A percentile compares a stretch with the other conserved stretches of the same genome.
Conservation (phyloP, 306 rosid species). For the Gynostemma pentaphyllum region DNA sequence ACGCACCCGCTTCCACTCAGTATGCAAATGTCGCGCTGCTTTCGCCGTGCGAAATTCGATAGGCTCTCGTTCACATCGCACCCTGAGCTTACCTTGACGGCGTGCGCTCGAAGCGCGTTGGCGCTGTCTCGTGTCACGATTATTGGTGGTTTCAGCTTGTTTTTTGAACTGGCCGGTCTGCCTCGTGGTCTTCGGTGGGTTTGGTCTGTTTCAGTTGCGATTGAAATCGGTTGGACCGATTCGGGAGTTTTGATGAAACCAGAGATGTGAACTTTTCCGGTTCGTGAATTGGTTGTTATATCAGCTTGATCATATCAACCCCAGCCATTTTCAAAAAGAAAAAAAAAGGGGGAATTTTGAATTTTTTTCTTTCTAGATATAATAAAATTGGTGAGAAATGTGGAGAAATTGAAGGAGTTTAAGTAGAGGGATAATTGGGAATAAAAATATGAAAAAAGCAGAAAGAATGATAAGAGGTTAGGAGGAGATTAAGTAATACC, state of each 20-base stretch:
- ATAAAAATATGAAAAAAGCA: background rate
- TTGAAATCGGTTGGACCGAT: constrained; percentile 1
- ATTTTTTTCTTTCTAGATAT: background rate
- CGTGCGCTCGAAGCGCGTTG: constrained; percentile 82
- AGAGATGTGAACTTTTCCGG: background rate
- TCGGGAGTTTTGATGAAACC: background rate
- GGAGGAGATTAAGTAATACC: constrained; percentile 16
- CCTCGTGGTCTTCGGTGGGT: constrained; percentile 66
- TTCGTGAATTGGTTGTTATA: background rate
- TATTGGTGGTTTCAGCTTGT: constrained; percentile 90
- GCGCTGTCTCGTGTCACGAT: constrained; percentile 96
- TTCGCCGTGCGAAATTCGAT: constrained; percentile 63
- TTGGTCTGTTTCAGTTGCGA: constrained; percentile 20
- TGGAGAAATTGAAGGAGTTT: background rate
- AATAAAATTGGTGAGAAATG: background rate
- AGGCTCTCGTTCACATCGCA: constrained; percentile 74
- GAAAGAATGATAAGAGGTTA: constrained; percentile 13
- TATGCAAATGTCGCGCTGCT: constrained; percentile 82
- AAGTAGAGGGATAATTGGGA: background rate
- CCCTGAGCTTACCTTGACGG: constrained; percentile 82
- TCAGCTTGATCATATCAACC: constrained; percentile 15
- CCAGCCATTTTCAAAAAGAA: background rate
- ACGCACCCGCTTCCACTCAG: constrained; percentile 90
- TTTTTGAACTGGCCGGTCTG: constrained; percentile 85
- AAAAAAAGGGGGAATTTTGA: background rate